Percentiles rank a stretch among this genome's conserved stretches.
These are phyloP conservation scores for Bremia lactucae DNA, from an alignment of 352 stramenopile species.

Conservation along the genomic window DNA sequence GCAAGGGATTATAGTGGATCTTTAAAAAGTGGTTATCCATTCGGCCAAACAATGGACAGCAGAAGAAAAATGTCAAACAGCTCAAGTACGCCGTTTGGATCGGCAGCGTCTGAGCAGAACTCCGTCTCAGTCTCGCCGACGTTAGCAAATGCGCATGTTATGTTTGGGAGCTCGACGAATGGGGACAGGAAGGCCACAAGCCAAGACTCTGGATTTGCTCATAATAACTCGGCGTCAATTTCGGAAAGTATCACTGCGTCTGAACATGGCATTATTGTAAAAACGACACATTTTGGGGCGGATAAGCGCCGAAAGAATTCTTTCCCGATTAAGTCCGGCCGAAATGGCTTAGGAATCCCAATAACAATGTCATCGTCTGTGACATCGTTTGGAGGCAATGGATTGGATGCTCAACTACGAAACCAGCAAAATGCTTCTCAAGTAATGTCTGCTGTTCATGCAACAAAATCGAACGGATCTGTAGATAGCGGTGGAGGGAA, in stretches of 20 bases:
- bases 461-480: conserved; percentile 20
- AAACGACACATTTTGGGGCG: conserved; percentile 8
- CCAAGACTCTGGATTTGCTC: conserved; percentile 12
- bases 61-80: conserved; percentile 7
- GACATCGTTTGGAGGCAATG: conserved; percentile 24
- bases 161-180: conserved; percentile 19
- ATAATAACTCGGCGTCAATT: conserved; percentile 7
- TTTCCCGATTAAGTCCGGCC: too few species aligned
- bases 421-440: conserved; percentile 21
- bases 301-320: conserved; percentile 9
- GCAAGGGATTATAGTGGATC: conserved; percentile 7
- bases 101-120: conserved; percentile 10
- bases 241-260: conserved; percentile 3
- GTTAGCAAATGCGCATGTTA: conserved; percentile 6
- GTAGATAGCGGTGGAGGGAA: background rate
- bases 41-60: conserved; percentile 13
- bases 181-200: background rate
- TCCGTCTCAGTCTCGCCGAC: background rate
- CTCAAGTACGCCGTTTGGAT: conserved; percentile 10
- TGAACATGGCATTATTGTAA: conserved; percentile 12
- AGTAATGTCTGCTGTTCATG: background rate
- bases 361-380: conserved; percentile 12
- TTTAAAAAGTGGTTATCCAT: conserved; percentile 12
- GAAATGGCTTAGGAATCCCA: conserved; percentile 1
- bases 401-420: conserved; percentile 7